Conservation (phyloP, 257 asterid species). For the Echites panduratus region DNA sequence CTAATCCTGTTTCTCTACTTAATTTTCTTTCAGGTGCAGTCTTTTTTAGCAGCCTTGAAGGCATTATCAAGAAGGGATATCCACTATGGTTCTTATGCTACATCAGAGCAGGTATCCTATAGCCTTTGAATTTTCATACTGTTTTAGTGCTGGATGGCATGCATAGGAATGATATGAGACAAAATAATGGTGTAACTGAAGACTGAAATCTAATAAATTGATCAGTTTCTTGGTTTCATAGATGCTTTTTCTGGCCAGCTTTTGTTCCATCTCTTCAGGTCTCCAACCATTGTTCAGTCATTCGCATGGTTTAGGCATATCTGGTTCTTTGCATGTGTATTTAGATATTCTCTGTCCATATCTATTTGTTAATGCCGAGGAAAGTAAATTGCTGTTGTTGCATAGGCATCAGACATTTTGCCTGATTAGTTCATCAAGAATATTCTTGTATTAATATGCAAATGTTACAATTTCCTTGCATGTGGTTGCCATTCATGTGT, state of each 20-base stretch:
- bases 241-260: not conserved
- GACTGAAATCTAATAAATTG: not conserved
- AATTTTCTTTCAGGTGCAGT: conserved; percentile 45
- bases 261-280: not conserved
- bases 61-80: conserved; percentile 67
- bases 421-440: not conserved
- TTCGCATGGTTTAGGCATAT: not conserved
- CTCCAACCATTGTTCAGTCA: not conserved
- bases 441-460: too few species aligned
- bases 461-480: not conserved
- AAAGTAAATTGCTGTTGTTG: not conserved
- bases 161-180: not conserved
- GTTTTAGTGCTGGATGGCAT: not conserved
- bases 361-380: not conserved
- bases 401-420: not conserved
- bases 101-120: conserved; percentile 67
- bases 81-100: conserved; percentile 70
- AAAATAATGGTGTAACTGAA: not conserved
- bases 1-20: conserved; percentile 13
- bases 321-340: not conserved
- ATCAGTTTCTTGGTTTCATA: not conserved
- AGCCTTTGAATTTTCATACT: not conserved
- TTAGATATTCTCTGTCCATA: not conserved
- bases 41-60: conserved; percentile 58
- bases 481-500: not conserved